Percentiles rank a stretch among this genome's conserved stretches.
These are phyloP conservation scores for Platanthera guangdongensis DNA, from an alignment of 106 monocot species.

Conservation along the genomic window DNA sequence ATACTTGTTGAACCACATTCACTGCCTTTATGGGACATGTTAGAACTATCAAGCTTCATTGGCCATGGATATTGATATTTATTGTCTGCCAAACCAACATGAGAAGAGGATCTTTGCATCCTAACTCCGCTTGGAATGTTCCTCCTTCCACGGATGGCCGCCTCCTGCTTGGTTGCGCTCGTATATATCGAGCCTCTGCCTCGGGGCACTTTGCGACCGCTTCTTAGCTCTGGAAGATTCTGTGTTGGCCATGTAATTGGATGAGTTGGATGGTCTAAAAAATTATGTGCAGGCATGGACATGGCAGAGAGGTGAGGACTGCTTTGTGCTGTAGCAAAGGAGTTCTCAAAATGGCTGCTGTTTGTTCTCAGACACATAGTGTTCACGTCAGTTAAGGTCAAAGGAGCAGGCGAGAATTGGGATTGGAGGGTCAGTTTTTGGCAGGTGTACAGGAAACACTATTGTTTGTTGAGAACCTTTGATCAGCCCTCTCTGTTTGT, in stretches of 20 bases:
- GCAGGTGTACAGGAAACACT: background rate
- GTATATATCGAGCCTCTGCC: constrained; percentile 32
- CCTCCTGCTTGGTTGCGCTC: constrained; percentile 38
- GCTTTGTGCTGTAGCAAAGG: constrained; percentile 37
- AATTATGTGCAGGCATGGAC: constrained; percentile 16
- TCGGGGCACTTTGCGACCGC: constrained; percentile 63
- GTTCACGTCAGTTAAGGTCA: constrained; percentile 38
- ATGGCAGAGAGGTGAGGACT: constrained; percentile 37
- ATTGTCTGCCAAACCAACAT: constrained; percentile 28
- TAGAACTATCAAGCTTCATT: constrained; percentile 50
- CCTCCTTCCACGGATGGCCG: constrained; percentile 30
- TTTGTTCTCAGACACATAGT: constrained; percentile 45
- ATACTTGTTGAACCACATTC: constrained; percentile 57
- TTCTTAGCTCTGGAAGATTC: constrained; percentile 58
- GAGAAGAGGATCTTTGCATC: constrained; percentile 57
- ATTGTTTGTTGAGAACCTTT: constrained; percentile 14
- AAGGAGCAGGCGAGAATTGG: constrained; percentile 34
- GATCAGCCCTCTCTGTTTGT: constrained; percentile 16
- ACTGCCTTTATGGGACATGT: constrained; percentile 43
- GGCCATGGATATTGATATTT: constrained; percentile 49
- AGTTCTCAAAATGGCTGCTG: constrained; percentile 50
- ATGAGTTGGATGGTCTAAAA: constrained; percentile 10
- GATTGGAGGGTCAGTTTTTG: constrained; percentile 16
- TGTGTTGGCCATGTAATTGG: constrained; percentile 81
- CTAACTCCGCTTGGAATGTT: constrained; percentile 35